Conservation (phyloP, 1,139 yeast genomes). For the Kurtzmaniella quercitrusa region DNA sequence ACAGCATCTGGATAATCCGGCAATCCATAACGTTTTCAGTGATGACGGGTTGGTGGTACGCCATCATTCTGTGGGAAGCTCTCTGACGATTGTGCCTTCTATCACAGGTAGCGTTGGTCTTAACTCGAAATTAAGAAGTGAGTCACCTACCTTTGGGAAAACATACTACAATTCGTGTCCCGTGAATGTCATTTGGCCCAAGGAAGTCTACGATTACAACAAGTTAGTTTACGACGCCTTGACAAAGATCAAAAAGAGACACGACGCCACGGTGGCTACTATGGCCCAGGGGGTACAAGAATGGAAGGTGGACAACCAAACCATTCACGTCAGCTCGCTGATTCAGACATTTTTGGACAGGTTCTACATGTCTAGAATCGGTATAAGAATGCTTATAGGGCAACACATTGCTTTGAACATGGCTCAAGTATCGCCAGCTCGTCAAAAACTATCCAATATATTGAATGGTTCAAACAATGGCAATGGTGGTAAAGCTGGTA, state of each 20-base stretch:
- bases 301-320: slow-evolving; percentile 64
- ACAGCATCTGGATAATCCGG: slow-evolving; percentile 32
- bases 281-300: slow-evolving; percentile 91
- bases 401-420: slow-evolving; percentile 79
- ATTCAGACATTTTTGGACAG: slow-evolving; percentile 77
- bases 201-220: slow-evolving; percentile 72
- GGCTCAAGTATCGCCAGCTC: slow-evolving; percentile 53
- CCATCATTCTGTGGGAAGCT: slow-evolving; percentile 11
- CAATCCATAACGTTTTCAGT: slow-evolving; percentile 39
- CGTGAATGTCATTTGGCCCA: slow-evolving; percentile 56
- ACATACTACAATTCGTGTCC: slow-evolving; percentile 62
- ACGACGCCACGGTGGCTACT: slow-evolving; percentile 91
- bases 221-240: slow-evolving; percentile 61
- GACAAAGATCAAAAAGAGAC: slow-evolving; percentile 71
- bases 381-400: slow-evolving; percentile 85
- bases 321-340: slow-evolving; percentile 50
- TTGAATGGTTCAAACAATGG: slow-evolving; percentile 26
- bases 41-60: slow-evolving; percentile 54
- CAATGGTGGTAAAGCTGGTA: slow-evolving; percentile 8
- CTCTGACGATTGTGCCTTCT: slow-evolving; percentile 1
- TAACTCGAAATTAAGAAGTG: slow-evolving; percentile 13
- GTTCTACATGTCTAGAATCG: slow-evolving; percentile 83
- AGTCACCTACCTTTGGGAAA: slow-evolving; percentile 45
- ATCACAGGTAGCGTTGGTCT: slow-evolving; percentile 1
- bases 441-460: slow-evolving; percentile 31